Evolutionary conservation across 371 early-diverging fungal genomes (phyloP).

Genomic region (Amoeboaphelidium protococcarum): DNA sequence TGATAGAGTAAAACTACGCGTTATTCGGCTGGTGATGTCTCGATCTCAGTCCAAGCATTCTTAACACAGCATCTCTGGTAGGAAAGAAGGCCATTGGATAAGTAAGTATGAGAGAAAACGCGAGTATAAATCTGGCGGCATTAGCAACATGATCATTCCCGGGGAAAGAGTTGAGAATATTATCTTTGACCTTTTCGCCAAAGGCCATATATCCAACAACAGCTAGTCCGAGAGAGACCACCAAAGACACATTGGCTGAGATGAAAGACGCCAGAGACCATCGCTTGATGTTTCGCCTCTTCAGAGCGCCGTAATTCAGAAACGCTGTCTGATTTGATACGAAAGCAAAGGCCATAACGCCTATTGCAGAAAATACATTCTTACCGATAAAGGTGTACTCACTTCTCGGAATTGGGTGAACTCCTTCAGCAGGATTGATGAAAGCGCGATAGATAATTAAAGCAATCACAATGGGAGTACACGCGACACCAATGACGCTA

Average conservation of each 20-base stretch:
- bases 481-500: too few relatives aligned
- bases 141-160: constrained; percentile 37
- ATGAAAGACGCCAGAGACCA: constrained; percentile 40
- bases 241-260: constrained; percentile 31
- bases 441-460: too few relatives aligned
- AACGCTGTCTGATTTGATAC: constrained; percentile 64
- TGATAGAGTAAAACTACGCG: too few relatives aligned
- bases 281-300: constrained; percentile 36
- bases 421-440: too few relatives aligned
- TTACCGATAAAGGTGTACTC: constrained; percentile 35
- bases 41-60: constrained; percentile 18
- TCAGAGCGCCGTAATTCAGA: constrained; percentile 41
- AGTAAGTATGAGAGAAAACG: constrained; percentile 41
- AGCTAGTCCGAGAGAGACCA: constrained; percentile 33
- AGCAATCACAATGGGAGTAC: too few relatives aligned
- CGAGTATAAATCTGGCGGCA: constrained; percentile 46
- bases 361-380: constrained; percentile 36
- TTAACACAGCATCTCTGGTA: constrained; percentile 10
- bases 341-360: constrained; percentile 58
- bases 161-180: constrained; percentile 50
- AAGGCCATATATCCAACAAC: constrained; percentile 33
- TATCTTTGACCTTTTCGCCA: constrained; percentile 42
- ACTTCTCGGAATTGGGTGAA: not conserved
- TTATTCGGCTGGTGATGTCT: too few relatives aligned
- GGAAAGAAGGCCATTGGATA: too few relatives aligned